Conservation (phyloP, 352 stramenopile species). For the Globisporangium paddicum region DNA sequence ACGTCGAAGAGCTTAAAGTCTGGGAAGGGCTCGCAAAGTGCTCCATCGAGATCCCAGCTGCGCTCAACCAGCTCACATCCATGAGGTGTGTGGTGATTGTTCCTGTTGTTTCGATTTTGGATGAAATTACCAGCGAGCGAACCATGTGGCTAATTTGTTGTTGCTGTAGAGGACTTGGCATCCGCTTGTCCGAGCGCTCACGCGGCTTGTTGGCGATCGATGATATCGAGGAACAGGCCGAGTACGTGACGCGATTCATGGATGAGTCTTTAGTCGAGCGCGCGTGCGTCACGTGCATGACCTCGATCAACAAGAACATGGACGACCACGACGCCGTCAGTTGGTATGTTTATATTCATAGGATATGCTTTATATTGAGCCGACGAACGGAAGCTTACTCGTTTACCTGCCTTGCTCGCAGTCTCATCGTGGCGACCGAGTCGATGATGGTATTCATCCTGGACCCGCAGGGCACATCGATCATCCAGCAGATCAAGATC, state of each 20-base stretch:
- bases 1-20: slow-evolving; percentile 61
- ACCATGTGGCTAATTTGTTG: not conserved
- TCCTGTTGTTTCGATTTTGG: not conserved
- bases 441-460: slow-evolving; percentile 72
- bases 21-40: slow-evolving; percentile 71
- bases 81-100: slow-evolving; percentile 30
- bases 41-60: slow-evolving; percentile 60
- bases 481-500: slow-evolving; percentile 64
- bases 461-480: slow-evolving; percentile 67
- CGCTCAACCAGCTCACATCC: slow-evolving; percentile 53
- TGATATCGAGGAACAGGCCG: slow-evolving; percentile 75
- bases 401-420: not conserved
- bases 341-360: slow-evolving; percentile 34
- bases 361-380: no score
- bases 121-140: no score
- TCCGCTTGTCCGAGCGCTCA: slow-evolving; percentile 65
- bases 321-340: slow-evolving; percentile 76
- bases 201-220: slow-evolving; percentile 72
- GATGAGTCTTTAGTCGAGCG: slow-evolving; percentile 69
- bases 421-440: slow-evolving; percentile 87
- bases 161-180: slow-evolving; percentile 41
- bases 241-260: slow-evolving; percentile 81
- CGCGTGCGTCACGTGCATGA: slow-evolving; percentile 84
- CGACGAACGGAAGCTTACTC: not conserved
- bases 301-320: slow-evolving; percentile 86